Percentiles rank a stretch among this genome's conserved stretches.
Conservation (phyloP, 805 yeast species). For the Zygotorulaspora sp. region DNA sequence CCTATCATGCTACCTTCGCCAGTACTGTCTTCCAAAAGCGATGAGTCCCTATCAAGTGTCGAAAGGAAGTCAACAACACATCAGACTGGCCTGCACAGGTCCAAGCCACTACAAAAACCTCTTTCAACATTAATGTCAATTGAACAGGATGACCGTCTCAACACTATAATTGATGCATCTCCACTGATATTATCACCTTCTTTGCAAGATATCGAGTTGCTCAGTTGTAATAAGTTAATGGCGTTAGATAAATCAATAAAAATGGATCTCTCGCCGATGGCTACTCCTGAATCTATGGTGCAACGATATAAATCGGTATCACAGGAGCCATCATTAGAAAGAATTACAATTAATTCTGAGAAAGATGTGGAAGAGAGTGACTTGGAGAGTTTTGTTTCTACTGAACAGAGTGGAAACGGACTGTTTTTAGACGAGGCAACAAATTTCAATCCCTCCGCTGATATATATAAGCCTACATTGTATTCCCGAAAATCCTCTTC, state of each 20-base stretch:
- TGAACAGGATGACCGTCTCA: conserved; percentile 2
- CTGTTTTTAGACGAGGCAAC: conserved; percentile 2
- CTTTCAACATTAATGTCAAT: conserved; percentile 13
- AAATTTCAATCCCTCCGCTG: conserved; percentile 21
- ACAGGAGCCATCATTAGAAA: conserved; percentile 16
- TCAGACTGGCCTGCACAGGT: conserved; percentile 16
- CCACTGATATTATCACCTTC: conserved; percentile 9
- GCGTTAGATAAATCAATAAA: conserved; percentile 25
- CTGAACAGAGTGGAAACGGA: conserved; percentile 5
- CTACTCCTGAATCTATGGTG: conserved; percentile 6
- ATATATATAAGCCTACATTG: conserved; percentile 20
- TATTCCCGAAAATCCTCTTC: conserved; percentile 26
- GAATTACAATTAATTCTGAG: conserved; percentile 9
- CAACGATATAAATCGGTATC: conserved; percentile 17
- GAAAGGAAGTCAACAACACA: neutral
- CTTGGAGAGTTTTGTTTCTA: conserved; percentile 7
- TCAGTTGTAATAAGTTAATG: conserved; percentile 26
- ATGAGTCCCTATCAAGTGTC: neutral
- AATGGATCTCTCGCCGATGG: conserved; percentile 19
- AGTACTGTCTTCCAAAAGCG: neutral
- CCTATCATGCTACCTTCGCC: conserved; percentile 13
- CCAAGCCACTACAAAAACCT: conserved; percentile 19
- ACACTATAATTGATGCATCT: neutral
- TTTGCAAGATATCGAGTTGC: conserved; percentile 22
- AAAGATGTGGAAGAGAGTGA: conserved; percentile 11